Evolutionary conservation across 176 grass and related monocot genomes (phyloP).

Genomic region (Echinochloa phyllopogon): DNA sequence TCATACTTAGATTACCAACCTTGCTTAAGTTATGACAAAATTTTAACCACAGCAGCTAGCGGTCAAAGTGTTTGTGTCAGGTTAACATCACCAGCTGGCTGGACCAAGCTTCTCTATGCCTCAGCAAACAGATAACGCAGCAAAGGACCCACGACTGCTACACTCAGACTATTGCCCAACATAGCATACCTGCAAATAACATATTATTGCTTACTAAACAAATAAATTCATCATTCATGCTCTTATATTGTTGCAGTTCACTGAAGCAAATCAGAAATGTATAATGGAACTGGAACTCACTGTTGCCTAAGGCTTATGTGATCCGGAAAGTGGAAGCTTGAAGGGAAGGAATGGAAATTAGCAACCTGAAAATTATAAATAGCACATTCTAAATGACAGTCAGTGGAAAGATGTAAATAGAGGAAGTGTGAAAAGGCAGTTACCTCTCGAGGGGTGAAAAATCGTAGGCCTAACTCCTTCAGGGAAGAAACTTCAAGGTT

Average conservation of each 20-base stretch:
- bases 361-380: conserved; percentile 75
- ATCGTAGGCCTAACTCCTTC: conserved; percentile 70
- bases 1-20: conserved; percentile 19
- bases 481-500: conserved; percentile 62
- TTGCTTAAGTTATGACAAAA: neutral
- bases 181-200: conserved; percentile 70
- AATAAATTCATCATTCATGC: neutral
- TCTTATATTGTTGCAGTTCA: conserved; percentile 15
- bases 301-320: conserved; percentile 72
- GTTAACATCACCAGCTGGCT: conserved; percentile 25
- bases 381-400: conserved; percentile 11
- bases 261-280: conserved; percentile 26
- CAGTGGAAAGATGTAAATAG: neutral
- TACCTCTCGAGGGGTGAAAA: conserved; percentile 91
- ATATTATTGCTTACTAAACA: conserved; percentile 25
- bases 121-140: conserved; percentile 78
- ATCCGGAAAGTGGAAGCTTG: conserved; percentile 70
- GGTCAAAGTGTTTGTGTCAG: neutral
- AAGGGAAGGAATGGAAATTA: conserved; percentile 95
- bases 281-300: conserved; percentile 56
- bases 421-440: conserved; percentile 24
- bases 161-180: conserved; percentile 91
- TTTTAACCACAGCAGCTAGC: neutral
- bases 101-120: conserved; percentile 20
- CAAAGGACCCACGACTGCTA: conserved; percentile 81